Conservation (phyloP, 192 early-diverging fungal genomes). For the Piromyces sp. region DNA sequence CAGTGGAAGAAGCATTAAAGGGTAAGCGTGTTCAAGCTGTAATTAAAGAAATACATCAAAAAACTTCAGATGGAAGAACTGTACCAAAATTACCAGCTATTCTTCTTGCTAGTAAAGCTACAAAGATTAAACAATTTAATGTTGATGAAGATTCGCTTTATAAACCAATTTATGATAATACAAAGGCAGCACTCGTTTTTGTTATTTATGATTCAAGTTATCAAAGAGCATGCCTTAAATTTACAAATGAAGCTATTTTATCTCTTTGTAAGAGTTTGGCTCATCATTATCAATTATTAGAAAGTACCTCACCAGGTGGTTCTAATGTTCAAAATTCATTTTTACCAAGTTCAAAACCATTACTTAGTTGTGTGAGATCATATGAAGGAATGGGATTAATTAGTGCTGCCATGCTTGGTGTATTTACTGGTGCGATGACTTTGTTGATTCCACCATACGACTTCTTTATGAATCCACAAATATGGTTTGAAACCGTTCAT, state of each 20-base stretch:
- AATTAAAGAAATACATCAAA: conserved; percentile 28
- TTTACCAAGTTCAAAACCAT: conserved; percentile 7
- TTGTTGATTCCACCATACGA: conserved; percentile 44
- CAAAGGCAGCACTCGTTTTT: neutral
- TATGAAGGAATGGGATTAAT: conserved; percentile 32
- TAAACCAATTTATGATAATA: neutral
- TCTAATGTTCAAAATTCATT: neutral
- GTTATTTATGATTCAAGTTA: neutral
- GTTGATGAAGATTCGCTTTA: conserved; percentile 27
- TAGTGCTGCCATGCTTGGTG: conserved; percentile 23
- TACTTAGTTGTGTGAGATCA: conserved; percentile 20
- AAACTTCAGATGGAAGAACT: conserved; percentile 11
- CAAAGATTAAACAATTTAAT: conserved; percentile 39
- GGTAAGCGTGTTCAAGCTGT: conserved; percentile 30
- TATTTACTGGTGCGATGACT: conserved; percentile 39
- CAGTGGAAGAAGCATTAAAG: conserved; percentile 48
- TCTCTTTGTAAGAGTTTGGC: conserved; percentile 38
- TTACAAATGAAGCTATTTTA: conserved; percentile 34
- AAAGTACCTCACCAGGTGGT: neutral
- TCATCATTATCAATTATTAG: conserved; percentile 31
- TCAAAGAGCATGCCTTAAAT: conserved; percentile 15
- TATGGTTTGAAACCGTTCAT: conserved; percentile 59
- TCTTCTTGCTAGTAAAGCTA: conserved; percentile 43
- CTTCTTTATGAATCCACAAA: conserved; percentile 29
- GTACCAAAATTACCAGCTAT: conserved; percentile 26